These are phyloP conservation scores for Prunus mongolica DNA, from an alignment of 306 rosid genomes.

Conservation along the genomic window DNA sequence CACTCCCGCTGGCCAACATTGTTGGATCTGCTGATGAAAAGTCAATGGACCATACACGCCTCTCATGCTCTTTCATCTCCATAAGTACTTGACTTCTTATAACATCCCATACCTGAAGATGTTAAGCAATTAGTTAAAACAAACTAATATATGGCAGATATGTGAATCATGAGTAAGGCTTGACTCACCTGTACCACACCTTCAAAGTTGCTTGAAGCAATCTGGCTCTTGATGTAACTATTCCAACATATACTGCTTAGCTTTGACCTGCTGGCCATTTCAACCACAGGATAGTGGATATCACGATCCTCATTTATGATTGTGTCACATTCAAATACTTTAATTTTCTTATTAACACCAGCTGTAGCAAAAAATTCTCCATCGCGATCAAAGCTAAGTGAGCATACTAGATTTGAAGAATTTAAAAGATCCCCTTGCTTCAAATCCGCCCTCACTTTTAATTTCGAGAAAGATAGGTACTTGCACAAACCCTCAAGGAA, in stretches of 20 bases:
- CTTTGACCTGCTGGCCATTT: constrained; percentile 83
- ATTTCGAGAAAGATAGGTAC: constrained; percentile 75
- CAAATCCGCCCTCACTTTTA: constrained; percentile 88
- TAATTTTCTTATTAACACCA: constrained; percentile 92
- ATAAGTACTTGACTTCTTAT: constrained; percentile 81
- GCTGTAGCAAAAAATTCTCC: constrained; percentile 96
- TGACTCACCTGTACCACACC: constrained; percentile 89
- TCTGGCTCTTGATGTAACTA: constrained; percentile 91
- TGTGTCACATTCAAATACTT: constrained; percentile 77
- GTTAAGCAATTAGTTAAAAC: constrained; percentile 13
- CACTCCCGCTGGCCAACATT: constrained; percentile 93
- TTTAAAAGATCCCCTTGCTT: constrained; percentile 98
- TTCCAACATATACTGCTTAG: constrained; percentile 97
- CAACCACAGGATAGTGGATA: constrained; percentile 95
- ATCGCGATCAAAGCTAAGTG: constrained; percentile 87
- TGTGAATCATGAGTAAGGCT: constrained; percentile 12
- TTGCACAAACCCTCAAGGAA: constrained; percentile 96
- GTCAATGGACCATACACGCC: constrained; percentile 95
- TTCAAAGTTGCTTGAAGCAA: constrained; percentile 98
- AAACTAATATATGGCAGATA: constrained; percentile 6
- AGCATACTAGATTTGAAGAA: constrained; percentile 89
- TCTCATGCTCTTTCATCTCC: constrained; percentile 92
- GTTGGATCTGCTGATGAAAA: constrained; percentile 93
- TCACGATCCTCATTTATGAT: constrained; percentile 80
- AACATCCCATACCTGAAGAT: constrained; percentile 91